Conservation (phyloP, 441 rosid genomes). For the Syzygium malaccense region DNA sequence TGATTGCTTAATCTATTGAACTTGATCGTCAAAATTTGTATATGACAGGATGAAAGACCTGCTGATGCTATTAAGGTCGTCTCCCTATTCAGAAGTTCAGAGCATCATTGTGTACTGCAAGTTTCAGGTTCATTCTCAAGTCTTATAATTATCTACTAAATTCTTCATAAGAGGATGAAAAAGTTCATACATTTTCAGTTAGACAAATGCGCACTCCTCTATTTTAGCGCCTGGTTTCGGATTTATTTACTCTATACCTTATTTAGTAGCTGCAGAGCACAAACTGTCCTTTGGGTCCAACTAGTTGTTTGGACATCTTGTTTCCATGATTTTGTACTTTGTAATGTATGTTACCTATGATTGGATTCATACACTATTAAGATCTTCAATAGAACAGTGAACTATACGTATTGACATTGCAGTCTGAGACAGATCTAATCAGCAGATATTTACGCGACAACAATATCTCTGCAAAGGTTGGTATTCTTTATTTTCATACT, state of each 20-base stretch:
- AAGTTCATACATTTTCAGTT: neutral
- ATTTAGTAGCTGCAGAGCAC: neutral
- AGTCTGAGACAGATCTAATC: conserved; percentile 78
- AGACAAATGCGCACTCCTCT: neutral
- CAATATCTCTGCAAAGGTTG: conserved; percentile 78
- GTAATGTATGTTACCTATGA: neutral
- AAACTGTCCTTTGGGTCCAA: neutral
- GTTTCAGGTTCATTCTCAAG: conserved; percentile 55
- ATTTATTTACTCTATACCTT: neutral
- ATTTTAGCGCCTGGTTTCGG: neutral
- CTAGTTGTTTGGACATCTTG: neutral
- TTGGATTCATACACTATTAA: neutral
- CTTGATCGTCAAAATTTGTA: conserved; percentile 11
- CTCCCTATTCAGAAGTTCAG: conserved; percentile 46
- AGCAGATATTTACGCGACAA: conserved; percentile 77
- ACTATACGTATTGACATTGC: conserved; percentile 20
- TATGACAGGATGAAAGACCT: conserved; percentile 74
- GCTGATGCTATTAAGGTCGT: conserved; percentile 54
- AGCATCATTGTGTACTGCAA: conserved; percentile 95
- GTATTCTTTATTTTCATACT: neutral
- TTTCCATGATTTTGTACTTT: neutral
- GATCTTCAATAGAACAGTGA: neutral
- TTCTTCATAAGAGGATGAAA: neutral
- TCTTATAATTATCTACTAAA: neutral
- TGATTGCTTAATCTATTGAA: neutral